phyloP scores from a whole-genome alignment of 2,329 filamentous ascomycete species.

The Cladosporium phlei region DNA sequence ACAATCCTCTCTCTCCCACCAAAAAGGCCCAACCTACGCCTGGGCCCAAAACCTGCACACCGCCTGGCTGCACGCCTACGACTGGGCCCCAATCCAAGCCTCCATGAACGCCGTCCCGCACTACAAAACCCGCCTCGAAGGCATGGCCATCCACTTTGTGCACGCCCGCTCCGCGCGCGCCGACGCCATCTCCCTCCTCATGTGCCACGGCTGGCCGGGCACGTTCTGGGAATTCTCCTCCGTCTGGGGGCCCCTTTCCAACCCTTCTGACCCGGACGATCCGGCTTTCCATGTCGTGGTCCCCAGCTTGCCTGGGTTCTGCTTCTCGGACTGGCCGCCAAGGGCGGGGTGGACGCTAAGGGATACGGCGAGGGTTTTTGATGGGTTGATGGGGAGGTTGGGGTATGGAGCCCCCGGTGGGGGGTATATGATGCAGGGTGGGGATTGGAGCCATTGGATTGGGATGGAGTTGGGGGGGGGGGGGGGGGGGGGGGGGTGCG shows the following conservation, averaged over 20 bases:
- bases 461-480: slow-evolving; percentile 35
- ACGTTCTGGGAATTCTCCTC: slow-evolving; percentile 43
- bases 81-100: slow-evolving; percentile 31
- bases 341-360: slow-evolving; percentile 33
- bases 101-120: slow-evolving; percentile 33
- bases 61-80: slow-evolving; percentile 33
- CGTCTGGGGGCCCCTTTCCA: slow-evolving; percentile 34
- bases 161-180: slow-evolving; percentile 32
- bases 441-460: slow-evolving; percentile 41
- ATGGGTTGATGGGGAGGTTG: slow-evolving; percentile 37
- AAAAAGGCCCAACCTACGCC: slow-evolving; percentile 19
- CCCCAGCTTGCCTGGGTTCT: slow-evolving; percentile 53
- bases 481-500: no score
- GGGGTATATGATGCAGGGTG: slow-evolving; percentile 36
- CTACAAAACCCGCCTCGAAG: slow-evolving; percentile 34
- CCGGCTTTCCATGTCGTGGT: slow-evolving; percentile 53
- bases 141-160: slow-evolving; percentile 37
- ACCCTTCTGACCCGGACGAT: slow-evolving; percentile 24
- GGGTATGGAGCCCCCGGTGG: no score
- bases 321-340: slow-evolving; percentile 40
- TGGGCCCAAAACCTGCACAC: slow-evolving; percentile 34
- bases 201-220: slow-evolving; percentile 45
- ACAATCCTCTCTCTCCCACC: no score
- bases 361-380: slow-evolving; percentile 36
- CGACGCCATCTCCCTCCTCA: slow-evolving; percentile 38